Evolutionary conservation across 345 rosid genomes (phyloP).

Genomic region (Fremontodendron californicum): DNA sequence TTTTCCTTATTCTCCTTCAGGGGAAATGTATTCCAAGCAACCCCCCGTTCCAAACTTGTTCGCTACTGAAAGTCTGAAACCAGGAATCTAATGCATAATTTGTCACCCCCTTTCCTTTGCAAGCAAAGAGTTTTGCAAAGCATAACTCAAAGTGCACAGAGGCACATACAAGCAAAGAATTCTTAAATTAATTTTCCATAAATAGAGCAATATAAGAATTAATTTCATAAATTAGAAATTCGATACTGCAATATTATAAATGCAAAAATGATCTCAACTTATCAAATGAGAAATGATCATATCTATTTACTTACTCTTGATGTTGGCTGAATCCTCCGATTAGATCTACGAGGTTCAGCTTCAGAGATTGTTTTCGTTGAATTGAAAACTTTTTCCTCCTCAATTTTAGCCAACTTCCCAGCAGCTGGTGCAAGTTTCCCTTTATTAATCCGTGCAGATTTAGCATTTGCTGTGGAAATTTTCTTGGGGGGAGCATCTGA

Average conservation of each 20-base stretch:
- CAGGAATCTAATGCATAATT: neutral
- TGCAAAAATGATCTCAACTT: neutral
- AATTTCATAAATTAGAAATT: neutral
- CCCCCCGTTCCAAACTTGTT: neutral
- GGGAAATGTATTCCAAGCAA: neutral
- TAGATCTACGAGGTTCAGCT: conserved; percentile 83
- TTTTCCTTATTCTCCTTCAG: neutral
- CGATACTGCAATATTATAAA: neutral
- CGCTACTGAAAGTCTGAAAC: neutral
- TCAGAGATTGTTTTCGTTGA: conserved; percentile 40
- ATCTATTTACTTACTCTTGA: conserved; percentile 62
- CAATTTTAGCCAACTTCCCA: conserved; percentile 46
- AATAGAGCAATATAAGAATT: neutral
- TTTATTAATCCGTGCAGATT: conserved; percentile 31
- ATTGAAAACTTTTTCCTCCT: conserved; percentile 45
- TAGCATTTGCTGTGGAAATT: conserved; percentile 30
- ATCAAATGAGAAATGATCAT: neutral
- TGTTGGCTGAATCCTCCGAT: conserved; percentile 93
- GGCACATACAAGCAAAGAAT: neutral
- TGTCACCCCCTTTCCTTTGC: neutral
- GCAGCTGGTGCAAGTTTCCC: conserved; percentile 42
- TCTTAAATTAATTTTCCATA: neutral
- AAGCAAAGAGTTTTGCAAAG: neutral
- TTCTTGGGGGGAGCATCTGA: conserved; percentile 38
- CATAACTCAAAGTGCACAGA: neutral